phyloP scores from a whole-genome alignment of 1,139 yeast genomes.

The Lodderomyces parapsilosis region DNA sequence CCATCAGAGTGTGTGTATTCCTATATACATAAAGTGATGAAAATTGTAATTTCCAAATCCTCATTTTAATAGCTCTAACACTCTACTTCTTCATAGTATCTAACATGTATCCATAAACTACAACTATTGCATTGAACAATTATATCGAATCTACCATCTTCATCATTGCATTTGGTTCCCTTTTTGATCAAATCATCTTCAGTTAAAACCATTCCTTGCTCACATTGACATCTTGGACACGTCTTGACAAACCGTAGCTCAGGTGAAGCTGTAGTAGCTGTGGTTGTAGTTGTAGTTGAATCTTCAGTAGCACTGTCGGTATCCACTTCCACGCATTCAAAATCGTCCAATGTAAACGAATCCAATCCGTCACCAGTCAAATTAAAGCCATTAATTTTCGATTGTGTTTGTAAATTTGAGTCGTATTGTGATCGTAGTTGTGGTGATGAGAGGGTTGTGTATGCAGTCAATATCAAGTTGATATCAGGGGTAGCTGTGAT shows the following conservation, averaged over 20 bases:
- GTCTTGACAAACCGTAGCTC: slow-evolving; percentile 25
- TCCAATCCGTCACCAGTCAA: slow-evolving; percentile 69
- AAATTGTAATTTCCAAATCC: neutral
- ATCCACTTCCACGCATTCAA: slow-evolving; percentile 32
- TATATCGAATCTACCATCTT: slow-evolving; percentile 58
- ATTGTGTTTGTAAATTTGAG: slow-evolving; percentile 31
- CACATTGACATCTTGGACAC: slow-evolving; percentile 73
- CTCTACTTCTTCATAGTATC: slow-evolving; percentile 44
- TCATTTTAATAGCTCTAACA: neutral
- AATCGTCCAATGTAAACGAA: slow-evolving; percentile 60
- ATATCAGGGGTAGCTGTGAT: slow-evolving; percentile 25
- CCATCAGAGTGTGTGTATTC: no score
- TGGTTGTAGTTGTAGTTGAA: no score
- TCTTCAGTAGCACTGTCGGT: slow-evolving; percentile 28
- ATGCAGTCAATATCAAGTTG: slow-evolving; percentile 18
- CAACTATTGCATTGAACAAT: slow-evolving; percentile 79
- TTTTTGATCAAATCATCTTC: slow-evolving; percentile 51
- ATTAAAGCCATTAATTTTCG: slow-evolving; percentile 48
- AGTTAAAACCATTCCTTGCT: slow-evolving; percentile 52
- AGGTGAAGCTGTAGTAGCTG: no score
- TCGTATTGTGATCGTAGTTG: slow-evolving; percentile 49
- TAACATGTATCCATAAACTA: slow-evolving; percentile 79
- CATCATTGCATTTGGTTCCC: slow-evolving; percentile 26
- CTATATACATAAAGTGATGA: neutral
- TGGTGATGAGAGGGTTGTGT: slow-evolving; percentile 45